phyloP scores from a whole-genome alignment of 2,329 filamentous ascomycete genomes.

The Botrytis deweyae region DNA sequence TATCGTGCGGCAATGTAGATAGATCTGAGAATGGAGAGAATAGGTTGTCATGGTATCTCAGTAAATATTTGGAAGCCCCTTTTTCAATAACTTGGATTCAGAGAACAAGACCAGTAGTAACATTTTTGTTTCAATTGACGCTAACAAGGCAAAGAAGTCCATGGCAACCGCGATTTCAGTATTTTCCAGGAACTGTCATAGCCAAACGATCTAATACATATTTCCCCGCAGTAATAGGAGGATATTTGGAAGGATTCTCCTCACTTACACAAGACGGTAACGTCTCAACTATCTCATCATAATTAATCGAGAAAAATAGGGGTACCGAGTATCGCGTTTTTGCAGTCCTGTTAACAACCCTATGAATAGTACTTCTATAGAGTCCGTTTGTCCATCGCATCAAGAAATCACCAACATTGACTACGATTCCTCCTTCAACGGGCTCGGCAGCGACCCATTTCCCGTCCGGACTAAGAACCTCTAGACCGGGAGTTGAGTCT shows the following conservation, averaged over 20 bases:
- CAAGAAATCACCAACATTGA: constrained; percentile 53
- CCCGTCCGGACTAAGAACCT: constrained; percentile 49
- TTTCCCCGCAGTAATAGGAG: constrained; percentile 36
- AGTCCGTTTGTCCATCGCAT: constrained; percentile 51
- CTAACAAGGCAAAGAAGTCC: background rate
- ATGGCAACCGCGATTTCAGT: background rate
- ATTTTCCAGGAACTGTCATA: constrained; percentile 32
- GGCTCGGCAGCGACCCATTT: constrained; percentile 49
- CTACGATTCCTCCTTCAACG: constrained; percentile 48
- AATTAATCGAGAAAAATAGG: constrained; percentile 49
- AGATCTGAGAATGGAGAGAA: background rate
- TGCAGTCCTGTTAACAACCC: constrained; percentile 53
- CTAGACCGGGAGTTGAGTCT: constrained; percentile 50
- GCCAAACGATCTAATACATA: constrained; percentile 37
- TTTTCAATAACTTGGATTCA: background rate
- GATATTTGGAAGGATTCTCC: constrained; percentile 34
- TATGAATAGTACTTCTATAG: constrained; percentile 55
- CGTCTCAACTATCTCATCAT: constrained; percentile 38
- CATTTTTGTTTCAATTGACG: background rate
- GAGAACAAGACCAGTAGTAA: background rate
- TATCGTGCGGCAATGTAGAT: fast-evolving
- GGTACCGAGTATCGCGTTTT: constrained; percentile 56
- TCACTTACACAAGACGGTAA: constrained; percentile 36
- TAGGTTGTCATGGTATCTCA: background rate
- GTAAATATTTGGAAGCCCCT: background rate